A percentile compares a stretch with the other conserved stretches of the same genome.
phyloP scores from a whole-genome alignment of 176 grass and related monocot species.

The Saccharum spontaneum region DNA sequence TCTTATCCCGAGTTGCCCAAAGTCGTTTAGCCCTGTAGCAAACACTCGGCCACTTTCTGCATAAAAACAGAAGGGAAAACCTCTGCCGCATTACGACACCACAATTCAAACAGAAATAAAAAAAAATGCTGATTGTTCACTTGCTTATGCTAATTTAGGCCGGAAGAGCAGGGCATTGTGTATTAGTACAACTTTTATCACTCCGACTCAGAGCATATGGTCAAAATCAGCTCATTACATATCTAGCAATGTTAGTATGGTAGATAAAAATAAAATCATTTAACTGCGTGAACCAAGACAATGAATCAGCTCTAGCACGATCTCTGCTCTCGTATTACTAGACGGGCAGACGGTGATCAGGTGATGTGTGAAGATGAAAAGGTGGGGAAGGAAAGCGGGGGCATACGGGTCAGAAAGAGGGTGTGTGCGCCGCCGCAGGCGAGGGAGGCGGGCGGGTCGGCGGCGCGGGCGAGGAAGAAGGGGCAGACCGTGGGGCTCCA shows the following conservation, averaged over 20 bases:
- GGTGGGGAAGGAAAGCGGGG: not conserved
- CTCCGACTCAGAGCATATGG: not conserved
- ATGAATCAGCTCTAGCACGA: not conserved
- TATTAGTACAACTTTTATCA: not conserved
- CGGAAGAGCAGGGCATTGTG: not conserved
- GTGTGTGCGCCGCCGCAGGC: conserved; percentile 90
- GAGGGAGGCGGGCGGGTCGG: conserved; percentile 60
- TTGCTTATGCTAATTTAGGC: not conserved
- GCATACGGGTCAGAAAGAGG: conserved; percentile 76
- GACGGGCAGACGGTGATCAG: not conserved
- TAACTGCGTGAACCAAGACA: not conserved
- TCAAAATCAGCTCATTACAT: not conserved
- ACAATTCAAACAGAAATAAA: not conserved
- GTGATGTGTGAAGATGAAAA: not conserved
- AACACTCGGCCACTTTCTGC: conserved; percentile 77
- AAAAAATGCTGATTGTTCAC: not conserved
- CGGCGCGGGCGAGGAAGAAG: conserved; percentile 51
- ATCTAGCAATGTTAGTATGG: not conserved
- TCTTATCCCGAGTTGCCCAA: conserved; percentile 78
- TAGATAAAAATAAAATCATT: not conserved
- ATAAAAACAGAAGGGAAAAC: conserved; percentile 10
- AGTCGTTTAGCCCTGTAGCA: conserved; percentile 81
- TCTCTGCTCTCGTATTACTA: not conserved
- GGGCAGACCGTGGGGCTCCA: conserved; percentile 76
- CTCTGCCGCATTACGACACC: not conserved